Conservation (phyloP, 2,329 filamentous ascomycete species). For the Mariannaea sp. region DNA sequence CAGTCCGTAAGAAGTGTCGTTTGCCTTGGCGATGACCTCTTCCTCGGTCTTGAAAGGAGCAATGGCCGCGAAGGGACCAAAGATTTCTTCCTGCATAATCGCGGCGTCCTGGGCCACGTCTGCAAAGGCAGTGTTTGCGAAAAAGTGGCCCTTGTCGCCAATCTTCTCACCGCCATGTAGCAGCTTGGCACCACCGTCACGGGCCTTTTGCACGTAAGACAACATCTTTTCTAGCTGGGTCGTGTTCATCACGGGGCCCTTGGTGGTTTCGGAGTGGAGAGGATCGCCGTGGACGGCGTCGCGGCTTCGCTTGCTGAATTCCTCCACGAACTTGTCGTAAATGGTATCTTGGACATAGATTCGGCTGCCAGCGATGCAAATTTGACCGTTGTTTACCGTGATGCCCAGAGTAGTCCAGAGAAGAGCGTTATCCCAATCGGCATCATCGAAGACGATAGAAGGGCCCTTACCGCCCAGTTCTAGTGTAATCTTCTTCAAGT, state of each 20-base stretch:
- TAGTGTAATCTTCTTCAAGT: conserved; percentile 61
- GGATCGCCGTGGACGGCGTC: conserved; percentile 44
- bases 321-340: conserved; percentile 62
- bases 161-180: conserved; percentile 26
- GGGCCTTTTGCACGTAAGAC: conserved; percentile 55
- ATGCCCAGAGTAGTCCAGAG: conserved; percentile 50
- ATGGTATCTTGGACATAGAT: conserved; percentile 62
- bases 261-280: conserved; percentile 40
- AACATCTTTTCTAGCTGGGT: conserved; percentile 67
- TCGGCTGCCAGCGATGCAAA: conserved; percentile 63
- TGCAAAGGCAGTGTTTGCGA: conserved; percentile 38
- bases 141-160: conserved; percentile 33
- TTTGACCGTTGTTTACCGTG: conserved; percentile 60
- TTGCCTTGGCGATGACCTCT: conserved; percentile 35
- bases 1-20: conserved; percentile 56
- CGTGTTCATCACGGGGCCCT: conserved; percentile 55
- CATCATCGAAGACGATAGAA: conserved; percentile 63
- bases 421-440: conserved; percentile 65
- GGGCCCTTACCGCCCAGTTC: conserved; percentile 67
- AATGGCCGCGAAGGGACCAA: conserved; percentile 40
- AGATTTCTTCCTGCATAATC: conserved; percentile 40
- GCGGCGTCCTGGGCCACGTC: conserved; percentile 34
- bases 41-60: conserved; percentile 35
- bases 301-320: conserved; percentile 61
- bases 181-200: conserved; percentile 18